A percentile compares a stretch with the other conserved stretches of the same genome.
Conservation (phyloP, 805 yeast genomes). For the Metschnikowia orientalis region DNA sequence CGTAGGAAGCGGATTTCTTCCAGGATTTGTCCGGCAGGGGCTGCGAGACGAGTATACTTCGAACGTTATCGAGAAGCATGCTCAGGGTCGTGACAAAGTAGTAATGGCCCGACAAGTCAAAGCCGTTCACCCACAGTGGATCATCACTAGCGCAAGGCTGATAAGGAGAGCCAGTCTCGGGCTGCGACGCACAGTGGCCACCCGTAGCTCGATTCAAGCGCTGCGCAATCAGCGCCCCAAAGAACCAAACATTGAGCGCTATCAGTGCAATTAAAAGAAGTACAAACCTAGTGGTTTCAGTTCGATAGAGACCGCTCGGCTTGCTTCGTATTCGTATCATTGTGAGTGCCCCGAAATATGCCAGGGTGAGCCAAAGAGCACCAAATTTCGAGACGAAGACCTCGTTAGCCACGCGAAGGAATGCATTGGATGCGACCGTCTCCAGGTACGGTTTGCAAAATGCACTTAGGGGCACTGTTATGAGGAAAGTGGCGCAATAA, state of each 20-base stretch:
- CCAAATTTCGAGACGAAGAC: slow-evolving; percentile 26
- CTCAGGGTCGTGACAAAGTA: slow-evolving; percentile 13
- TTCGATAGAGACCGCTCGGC: not conserved
- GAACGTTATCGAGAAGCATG: slow-evolving; percentile 8
- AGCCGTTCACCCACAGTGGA: slow-evolving; percentile 15
- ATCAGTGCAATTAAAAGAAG: slow-evolving; percentile 11
- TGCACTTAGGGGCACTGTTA: slow-evolving; percentile 22
- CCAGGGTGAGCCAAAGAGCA: slow-evolving; percentile 27
- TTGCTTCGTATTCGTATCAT: not conserved
- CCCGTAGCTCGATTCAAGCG: slow-evolving; percentile 19
- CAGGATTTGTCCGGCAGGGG: too few species aligned
- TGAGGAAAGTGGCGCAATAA: slow-evolving; percentile 16
- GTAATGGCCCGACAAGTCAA: slow-evolving; percentile 17
- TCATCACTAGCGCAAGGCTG: too few species aligned
- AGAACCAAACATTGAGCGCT: slow-evolving; percentile 26
- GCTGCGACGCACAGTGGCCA: slow-evolving; percentile 9
- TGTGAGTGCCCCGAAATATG: slow-evolving; percentile 13
- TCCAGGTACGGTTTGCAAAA: slow-evolving; percentile 13
- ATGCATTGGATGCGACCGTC: slow-evolving; percentile 11
- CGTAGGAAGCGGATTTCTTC: too few species aligned
- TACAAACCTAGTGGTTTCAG: slow-evolving; percentile 10
- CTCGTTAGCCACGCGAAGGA: slow-evolving; percentile 18
- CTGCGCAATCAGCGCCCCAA: slow-evolving; percentile 33
- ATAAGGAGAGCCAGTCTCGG: too few species aligned
- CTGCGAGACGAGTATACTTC: too few species aligned